phyloP scores from a whole-genome alignment of 2,329 filamentous ascomycete species.

The Cordyceps pruinosa region DNA sequence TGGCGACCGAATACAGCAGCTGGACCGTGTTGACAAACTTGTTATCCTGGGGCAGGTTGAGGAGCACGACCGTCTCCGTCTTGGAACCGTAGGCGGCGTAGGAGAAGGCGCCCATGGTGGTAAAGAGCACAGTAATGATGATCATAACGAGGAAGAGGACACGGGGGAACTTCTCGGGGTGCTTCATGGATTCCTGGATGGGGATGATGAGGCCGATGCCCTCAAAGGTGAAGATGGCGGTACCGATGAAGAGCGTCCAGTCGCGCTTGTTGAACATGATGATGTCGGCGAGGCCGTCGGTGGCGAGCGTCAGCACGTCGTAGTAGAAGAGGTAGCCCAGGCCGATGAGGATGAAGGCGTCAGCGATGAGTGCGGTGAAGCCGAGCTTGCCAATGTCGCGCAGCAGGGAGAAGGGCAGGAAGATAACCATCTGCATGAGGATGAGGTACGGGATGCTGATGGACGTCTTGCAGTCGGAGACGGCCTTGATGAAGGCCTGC shows the following conservation, averaged over 20 bases:
- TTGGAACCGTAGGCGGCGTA: constrained; percentile 94
- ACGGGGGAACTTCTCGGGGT: constrained; percentile 81
- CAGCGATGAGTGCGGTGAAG: constrained; percentile 87
- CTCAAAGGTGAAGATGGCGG: constrained; percentile 98
- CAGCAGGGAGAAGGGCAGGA: constrained; percentile 87
- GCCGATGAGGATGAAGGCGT: constrained; percentile 88
- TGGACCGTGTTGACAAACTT: constrained; percentile 94
- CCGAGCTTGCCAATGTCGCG: constrained; percentile 96
- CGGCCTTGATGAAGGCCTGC: constrained; percentile 88
- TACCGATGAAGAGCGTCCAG: constrained; percentile 98
- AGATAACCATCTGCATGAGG: constrained; percentile 89
- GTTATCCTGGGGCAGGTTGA: constrained; percentile 93
- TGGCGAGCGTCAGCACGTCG: constrained; percentile 76
- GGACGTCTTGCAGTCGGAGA: constrained; percentile 76
- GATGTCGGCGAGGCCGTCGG: constrained; percentile 75
- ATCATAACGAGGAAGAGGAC: constrained; percentile 91
- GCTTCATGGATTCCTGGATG: constrained; percentile 94
- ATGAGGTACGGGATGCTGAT: constrained; percentile 89
- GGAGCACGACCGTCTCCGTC: constrained; percentile 91
- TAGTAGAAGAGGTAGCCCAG: constrained; percentile 94
- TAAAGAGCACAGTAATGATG: constrained; percentile 86
- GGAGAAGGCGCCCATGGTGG: constrained; percentile 83
- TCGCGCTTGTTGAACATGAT: constrained; percentile 81
- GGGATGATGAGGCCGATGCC: constrained; percentile 96
- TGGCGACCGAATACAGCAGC: constrained; percentile 96